Conservation (phyloP, 2,329 filamentous ascomycete species). For the Neonectria faginata region DNA sequence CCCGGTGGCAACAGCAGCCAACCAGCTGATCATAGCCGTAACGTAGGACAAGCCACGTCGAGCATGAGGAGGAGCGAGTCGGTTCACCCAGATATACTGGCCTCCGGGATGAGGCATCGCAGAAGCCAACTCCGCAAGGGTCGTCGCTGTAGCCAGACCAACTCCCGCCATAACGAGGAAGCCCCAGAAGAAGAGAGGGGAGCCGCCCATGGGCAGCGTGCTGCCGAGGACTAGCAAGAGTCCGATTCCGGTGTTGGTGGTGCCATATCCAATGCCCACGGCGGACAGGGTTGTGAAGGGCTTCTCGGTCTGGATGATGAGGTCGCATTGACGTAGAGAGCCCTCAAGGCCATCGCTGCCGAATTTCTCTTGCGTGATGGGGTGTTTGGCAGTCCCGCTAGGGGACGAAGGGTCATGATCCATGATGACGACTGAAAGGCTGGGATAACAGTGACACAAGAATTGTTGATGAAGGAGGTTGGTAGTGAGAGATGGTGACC, state of each 20-base stretch:
- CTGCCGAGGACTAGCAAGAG: conserved; percentile 39
- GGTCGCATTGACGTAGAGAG: conserved; percentile 31
- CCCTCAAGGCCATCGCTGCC: conserved; percentile 7
- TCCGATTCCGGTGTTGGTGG: conserved; percentile 43
- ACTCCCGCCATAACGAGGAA: conserved; percentile 42
- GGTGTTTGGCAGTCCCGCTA: not conserved
- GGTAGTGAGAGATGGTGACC: too few species aligned
- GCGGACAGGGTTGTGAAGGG: conserved; percentile 45
- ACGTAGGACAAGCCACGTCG: conserved; percentile 40
- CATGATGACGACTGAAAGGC: not conserved
- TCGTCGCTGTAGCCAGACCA: conserved; percentile 42
- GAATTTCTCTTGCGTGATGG: conserved; percentile 13
- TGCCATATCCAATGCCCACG: conserved; percentile 44
- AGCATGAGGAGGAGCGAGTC: conserved; percentile 33
- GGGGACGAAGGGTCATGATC: not conserved
- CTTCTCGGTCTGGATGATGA: conserved; percentile 48
- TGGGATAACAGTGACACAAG: not conserved
- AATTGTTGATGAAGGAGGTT: not conserved
- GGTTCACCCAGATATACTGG: conserved; percentile 46
- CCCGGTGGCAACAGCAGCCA: conserved; percentile 43
- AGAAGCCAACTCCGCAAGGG: conserved; percentile 45
- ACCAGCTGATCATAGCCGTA: conserved; percentile 45
- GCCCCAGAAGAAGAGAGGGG: conserved; percentile 44
- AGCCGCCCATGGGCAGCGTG: conserved; percentile 39
- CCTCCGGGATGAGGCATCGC: conserved; percentile 47